phyloP scores from a whole-genome alignment of 1,139 yeast genomes.

The Candida pseudoviswanathii region DNA sequence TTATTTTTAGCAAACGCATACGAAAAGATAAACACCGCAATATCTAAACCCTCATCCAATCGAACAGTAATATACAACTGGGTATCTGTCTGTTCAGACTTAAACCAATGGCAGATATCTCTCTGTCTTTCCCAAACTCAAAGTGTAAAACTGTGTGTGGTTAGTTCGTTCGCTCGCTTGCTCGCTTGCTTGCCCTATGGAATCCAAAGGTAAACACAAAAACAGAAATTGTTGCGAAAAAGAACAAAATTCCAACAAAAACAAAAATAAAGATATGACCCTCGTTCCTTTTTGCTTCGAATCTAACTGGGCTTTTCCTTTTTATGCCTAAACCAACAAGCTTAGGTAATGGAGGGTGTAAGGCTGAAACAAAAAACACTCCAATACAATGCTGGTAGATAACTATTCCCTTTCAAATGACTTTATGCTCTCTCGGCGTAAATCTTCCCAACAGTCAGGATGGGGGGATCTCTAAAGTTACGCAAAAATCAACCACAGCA shows the following conservation, averaged over 20 bases:
- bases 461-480: no score
- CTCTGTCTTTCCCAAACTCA: background rate
- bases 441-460: no score
- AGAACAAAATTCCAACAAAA: background rate
- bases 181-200: background rate
- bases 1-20: conserved; percentile 1
- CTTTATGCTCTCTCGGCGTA: no score
- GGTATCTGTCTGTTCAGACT: background rate
- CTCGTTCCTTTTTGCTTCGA: background rate
- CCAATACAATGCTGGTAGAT: background rate
- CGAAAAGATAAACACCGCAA: background rate
- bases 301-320: background rate
- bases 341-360: background rate
- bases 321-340: no score
- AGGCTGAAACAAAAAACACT: background rate
- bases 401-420: background rate
- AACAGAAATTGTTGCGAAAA: conserved; percentile 1
- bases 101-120: background rate
- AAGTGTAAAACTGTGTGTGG: no score
- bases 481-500: no score
- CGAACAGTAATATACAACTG: background rate
- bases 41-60: background rate
- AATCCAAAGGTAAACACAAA: background rate
- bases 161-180: no score
- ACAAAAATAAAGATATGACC: background rate